Evolutionary conservation across 305 asterid genomes (phyloP).

Genomic region (Solanum hybrid): DNA sequence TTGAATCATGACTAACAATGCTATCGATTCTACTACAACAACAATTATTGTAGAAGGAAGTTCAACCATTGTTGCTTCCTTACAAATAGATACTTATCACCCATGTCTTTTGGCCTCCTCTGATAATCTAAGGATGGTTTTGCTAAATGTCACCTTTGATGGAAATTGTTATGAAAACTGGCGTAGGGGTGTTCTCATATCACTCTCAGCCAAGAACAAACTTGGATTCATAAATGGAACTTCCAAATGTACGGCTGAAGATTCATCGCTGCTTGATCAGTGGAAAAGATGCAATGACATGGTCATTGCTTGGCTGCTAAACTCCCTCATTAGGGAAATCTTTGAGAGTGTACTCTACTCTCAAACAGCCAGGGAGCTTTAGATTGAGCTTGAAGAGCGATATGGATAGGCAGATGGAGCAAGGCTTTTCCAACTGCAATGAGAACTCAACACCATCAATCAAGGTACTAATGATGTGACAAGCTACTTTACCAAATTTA

Average conservation of each 20-base stretch:
- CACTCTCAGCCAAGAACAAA: neutral
- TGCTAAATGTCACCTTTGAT: neutral
- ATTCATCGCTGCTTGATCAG: neutral
- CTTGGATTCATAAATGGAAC: neutral
- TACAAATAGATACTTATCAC: neutral
- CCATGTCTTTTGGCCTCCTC: neutral
- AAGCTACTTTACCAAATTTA: neutral
- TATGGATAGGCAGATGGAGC: neutral
- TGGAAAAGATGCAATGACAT: neutral
- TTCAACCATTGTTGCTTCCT: neutral
- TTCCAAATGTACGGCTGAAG: neutral
- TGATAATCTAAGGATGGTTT: neutral
- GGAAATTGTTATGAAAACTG: neutral
- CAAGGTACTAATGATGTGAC: neutral
- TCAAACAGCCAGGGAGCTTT: neutral
- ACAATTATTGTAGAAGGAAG: neutral
- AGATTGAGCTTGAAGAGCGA: neutral
- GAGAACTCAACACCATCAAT: neutral
- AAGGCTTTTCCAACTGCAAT: neutral
- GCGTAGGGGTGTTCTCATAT: neutral
- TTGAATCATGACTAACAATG: neutral
- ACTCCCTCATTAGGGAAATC: neutral
- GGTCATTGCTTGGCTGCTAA: neutral
- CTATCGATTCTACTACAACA: neutral
- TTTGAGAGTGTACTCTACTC: neutral